Percentiles rank a stretch among this genome's conserved stretches.
These are phyloP conservation scores for Crithidia brevicula DNA, from an alignment of 208 protist genomes.

Conservation along the genomic window DNA sequence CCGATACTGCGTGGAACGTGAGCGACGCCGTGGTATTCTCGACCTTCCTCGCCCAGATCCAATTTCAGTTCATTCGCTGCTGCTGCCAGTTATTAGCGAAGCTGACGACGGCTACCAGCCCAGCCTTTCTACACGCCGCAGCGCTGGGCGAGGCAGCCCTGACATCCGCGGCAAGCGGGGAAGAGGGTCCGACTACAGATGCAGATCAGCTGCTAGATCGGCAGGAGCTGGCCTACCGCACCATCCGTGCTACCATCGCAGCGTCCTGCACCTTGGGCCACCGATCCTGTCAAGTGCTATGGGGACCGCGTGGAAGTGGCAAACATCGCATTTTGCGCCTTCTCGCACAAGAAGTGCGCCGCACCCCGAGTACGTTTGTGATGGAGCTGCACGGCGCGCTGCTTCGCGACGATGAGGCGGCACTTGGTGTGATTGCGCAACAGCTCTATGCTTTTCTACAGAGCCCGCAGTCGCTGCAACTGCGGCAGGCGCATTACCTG, in stretches of 20 bases:
- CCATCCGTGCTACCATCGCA: conserved; percentile 72
- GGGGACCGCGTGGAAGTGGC: conserved; percentile 74
- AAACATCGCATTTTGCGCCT: conserved; percentile 78
- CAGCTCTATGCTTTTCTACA: conserved; percentile 72
- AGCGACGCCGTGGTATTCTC: conserved; percentile 20
- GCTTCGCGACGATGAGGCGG: conserved; percentile 68
- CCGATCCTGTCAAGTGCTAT: conserved; percentile 78
- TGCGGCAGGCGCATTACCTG: conserved; percentile 54
- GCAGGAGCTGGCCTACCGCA: conserved; percentile 65
- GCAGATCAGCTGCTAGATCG: conserved; percentile 19
- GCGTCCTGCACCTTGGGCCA: conserved; percentile 73
- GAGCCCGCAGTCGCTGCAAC: conserved; percentile 49
- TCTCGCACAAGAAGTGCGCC: conserved; percentile 59
- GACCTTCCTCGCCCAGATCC: conserved; percentile 38
- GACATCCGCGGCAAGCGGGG: not conserved
- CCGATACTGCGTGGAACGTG: conserved; percentile 2
- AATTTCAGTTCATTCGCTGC: conserved; percentile 35
- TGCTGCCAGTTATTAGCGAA: conserved; percentile 39
- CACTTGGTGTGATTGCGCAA: conserved; percentile 61
- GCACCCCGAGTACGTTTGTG: conserved; percentile 55
- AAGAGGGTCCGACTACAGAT: not conserved
- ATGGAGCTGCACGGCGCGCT: conserved; percentile 71
- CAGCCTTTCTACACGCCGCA: conserved; percentile 25
- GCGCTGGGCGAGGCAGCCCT: conserved; percentile 29
- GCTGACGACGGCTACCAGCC: conserved; percentile 24